These are phyloP conservation scores for Aspergillus coremiiformis DNA, from an alignment of 495 filamentous ascomycete genomes.

Conservation along the genomic window DNA sequence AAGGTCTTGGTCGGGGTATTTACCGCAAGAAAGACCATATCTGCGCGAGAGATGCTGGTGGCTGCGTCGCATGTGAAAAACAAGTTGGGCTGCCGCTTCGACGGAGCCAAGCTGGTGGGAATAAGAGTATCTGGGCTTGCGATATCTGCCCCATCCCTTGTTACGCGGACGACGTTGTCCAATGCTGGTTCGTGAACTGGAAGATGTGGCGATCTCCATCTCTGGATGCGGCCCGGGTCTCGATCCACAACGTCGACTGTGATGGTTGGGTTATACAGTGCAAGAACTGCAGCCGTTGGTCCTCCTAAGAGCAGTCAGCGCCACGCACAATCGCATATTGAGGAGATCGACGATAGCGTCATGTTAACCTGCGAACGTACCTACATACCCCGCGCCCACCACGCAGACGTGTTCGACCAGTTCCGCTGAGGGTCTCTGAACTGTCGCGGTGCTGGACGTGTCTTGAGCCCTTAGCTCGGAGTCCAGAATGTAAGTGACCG, in stretches of 20 bases:
- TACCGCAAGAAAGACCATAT: slow-evolving; percentile 71
- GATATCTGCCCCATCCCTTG: slow-evolving; percentile 49
- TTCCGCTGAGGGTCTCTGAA: neutral
- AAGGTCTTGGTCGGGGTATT: slow-evolving; percentile 74
- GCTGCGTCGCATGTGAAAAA: slow-evolving; percentile 59
- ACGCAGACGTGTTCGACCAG: slow-evolving; percentile 52
- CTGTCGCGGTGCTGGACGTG: neutral
- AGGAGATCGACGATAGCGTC: neutral
- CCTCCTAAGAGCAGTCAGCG: slow-evolving; percentile 43
- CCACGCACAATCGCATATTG: neutral
- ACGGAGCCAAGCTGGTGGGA: neutral
- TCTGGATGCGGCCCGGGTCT: slow-evolving; percentile 53
- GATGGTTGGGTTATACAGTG: slow-evolving; percentile 61
- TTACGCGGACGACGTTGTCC: slow-evolving; percentile 54
- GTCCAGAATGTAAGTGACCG: slow-evolving; percentile 9
- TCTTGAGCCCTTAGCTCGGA: neutral
- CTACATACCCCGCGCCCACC: slow-evolving; percentile 59
- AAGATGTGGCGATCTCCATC: slow-evolving; percentile 66
- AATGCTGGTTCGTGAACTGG: slow-evolving; percentile 75
- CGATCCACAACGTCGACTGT: slow-evolving; percentile 66
- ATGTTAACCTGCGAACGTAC: slow-evolving; percentile 26
- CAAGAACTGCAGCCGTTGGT: slow-evolving; percentile 68
- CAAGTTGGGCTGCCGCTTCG: slow-evolving; percentile 47
- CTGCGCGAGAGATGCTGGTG: slow-evolving; percentile 54
- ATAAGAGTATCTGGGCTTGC: neutral